These are phyloP conservation scores for Neospora caninum DNA, from an alignment of 169 alveolate genomes.

Conservation along the genomic window DNA sequence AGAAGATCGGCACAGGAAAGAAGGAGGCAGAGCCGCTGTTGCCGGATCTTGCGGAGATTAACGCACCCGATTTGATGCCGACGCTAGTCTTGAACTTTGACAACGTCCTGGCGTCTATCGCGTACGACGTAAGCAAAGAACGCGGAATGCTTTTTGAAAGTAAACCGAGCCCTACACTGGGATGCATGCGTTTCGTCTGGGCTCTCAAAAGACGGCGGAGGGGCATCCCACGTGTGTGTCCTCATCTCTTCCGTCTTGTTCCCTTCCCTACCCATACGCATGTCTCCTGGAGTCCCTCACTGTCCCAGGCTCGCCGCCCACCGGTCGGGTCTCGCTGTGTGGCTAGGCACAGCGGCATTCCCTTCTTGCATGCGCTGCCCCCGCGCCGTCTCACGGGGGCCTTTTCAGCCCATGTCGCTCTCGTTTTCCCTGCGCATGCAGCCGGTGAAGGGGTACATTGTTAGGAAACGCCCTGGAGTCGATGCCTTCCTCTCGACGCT, in stretches of 20 bases:
- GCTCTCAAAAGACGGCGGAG: too few species aligned
- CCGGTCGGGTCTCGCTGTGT: background rate
- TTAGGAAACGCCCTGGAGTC: constrained; percentile 92
- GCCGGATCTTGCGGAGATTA: constrained; percentile 86
- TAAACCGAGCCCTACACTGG: too few species aligned
- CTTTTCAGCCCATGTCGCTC: background rate
- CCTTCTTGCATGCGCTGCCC: too few species aligned
- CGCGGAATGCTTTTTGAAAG: too few species aligned
- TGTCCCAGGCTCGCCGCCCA: background rate
- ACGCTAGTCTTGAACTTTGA: constrained; percentile 90
- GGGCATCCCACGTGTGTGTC: background rate
- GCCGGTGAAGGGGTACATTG: constrained; percentile 89
- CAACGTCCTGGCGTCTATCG: constrained; percentile 86
- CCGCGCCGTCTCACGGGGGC: background rate
- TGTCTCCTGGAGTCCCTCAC: background rate
- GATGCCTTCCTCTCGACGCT: constrained; percentile 88
- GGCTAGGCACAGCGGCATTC: background rate
- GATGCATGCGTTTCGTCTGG: too few species aligned
- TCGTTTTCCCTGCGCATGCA: background rate
- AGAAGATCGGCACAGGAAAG: background rate
- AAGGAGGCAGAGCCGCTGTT: constrained; percentile 79
- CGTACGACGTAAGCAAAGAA: constrained; percentile 82
- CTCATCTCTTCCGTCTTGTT: background rate
- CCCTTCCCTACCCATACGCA: background rate
- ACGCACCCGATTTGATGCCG: constrained; percentile 90